Evolutionary conservation across 2,329 filamentous ascomycete species (phyloP), one percentile per base, ranked within the genome.

Genomic region (Sclerotinia borealis): DNA sequence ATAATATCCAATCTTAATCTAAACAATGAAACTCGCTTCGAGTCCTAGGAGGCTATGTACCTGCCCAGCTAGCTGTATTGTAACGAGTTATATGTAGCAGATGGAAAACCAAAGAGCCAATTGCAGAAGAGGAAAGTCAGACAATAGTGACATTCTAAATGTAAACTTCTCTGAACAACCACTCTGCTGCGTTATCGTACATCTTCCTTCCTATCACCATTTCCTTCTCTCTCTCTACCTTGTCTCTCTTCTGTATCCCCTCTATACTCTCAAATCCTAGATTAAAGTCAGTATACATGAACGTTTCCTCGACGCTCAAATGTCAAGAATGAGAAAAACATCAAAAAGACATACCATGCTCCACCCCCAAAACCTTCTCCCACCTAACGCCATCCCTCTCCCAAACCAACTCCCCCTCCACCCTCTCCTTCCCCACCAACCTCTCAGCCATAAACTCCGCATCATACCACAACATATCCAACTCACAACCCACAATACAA

Each of bases 391-490:
- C 63, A 58, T 62, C 51, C 31, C 25, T 50, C 37, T 62, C 63
- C 50, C 59, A 55, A 19, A 37, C 43, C 11, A 34, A 6, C 41
- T 61, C 63, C 0, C 50, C 56, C 29, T 63, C 61, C 17, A 34
- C 34, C 29, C 59, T 62, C 29, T 54, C 62, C 36, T 27, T 59
- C 3, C 58, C 66, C 4, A 45, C 65, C 49, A 71, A 59, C 19
- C 45, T 59, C 60, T 65, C 63, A n/a, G 63, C 67, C 65, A 70
- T 67, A 13, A 43, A 22, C 50, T 67, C 41, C 19, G 66, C 67
- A 56, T 72, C 69, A 43, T 65, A 39, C 55, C 68, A 68, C 25
- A 71, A 50, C 63, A 70, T 58, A 68, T 71, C 70, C 45, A 63
- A 65, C 64, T 71, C 67, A 39, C 61, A 65, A 5, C 64, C 67